Evolutionary conservation across 1,139 yeast genomes (phyloP).

Genomic region (Yamadazyma friedrichii): DNA sequence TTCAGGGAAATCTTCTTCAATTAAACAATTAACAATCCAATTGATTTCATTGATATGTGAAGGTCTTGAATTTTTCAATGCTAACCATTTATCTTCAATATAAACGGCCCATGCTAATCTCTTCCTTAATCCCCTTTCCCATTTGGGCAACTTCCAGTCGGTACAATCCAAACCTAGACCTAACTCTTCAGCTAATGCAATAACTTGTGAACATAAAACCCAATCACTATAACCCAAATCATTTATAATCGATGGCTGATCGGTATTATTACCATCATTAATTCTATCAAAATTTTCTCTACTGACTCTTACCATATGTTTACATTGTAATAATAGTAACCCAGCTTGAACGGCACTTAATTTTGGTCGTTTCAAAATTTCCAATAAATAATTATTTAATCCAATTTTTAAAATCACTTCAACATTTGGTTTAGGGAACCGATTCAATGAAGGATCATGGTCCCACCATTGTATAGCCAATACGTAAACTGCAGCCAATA

Average conservation of each 20-base stretch:
- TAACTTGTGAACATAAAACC: slow-evolving; percentile 84
- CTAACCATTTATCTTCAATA: slow-evolving; percentile 85
- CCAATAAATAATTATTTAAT: slow-evolving; percentile 60
- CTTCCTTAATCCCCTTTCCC: slow-evolving; percentile 86
- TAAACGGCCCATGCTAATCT: slow-evolving; percentile 92
- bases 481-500: slow-evolving; percentile 72
- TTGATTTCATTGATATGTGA: slow-evolving; percentile 68
- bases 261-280: slow-evolving; percentile 4
- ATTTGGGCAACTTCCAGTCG: slow-evolving; percentile 84
- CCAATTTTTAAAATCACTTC: slow-evolving; percentile 46
- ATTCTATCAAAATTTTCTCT: slow-evolving; percentile 8
- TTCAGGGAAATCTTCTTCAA: slow-evolving; percentile 76
- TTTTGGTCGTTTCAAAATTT: slow-evolving; percentile 70
- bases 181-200: slow-evolving; percentile 79
- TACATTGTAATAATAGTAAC: slow-evolving; percentile 62
- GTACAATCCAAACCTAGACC: slow-evolving; percentile 86
- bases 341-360: slow-evolving; percentile 83
- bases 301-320: slow-evolving; percentile 34
- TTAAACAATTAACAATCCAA: slow-evolving; percentile 65
- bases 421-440: slow-evolving; percentile 66
- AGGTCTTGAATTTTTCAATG: slow-evolving; percentile 75
- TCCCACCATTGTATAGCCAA: slow-evolving; percentile 85
- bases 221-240: slow-evolving; percentile 69
- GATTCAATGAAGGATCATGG: slow-evolving; percentile 65
- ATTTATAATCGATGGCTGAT: slow-evolving; percentile 5